Conservation (phyloP, 148 eudicot species). For the Hydrangea macrophylla region DNA sequence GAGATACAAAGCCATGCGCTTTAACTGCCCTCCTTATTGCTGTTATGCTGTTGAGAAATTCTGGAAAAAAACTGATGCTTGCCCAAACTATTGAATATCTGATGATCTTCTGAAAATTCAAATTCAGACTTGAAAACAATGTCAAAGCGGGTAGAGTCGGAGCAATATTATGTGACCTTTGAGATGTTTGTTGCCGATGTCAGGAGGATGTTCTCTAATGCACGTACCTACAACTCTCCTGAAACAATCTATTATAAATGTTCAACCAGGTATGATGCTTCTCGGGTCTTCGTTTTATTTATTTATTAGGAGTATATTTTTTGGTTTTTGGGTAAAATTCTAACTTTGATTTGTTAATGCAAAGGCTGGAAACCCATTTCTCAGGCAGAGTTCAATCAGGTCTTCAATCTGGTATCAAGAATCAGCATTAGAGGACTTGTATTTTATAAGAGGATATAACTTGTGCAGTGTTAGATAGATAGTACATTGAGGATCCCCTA, state of each 20-base stretch:
- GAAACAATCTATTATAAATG: conserved; percentile 93
- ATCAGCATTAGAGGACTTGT: conserved; percentile 23
- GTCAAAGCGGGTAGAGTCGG: conserved; percentile 92
- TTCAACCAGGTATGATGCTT: conserved; percentile 63
- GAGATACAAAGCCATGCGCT: not conserved
- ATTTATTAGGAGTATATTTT: not conserved
- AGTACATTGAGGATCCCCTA: too few species aligned
- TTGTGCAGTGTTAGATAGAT: too few species aligned
- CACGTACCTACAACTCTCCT: conserved; percentile 89
- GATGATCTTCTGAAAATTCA: not conserved
- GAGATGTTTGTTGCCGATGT: conserved; percentile 95
- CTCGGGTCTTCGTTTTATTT: not conserved
- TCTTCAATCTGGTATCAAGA: conserved; percentile 47
- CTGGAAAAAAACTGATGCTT: not conserved
- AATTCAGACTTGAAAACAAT: conserved; percentile 78
- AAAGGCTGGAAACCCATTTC: conserved; percentile 71
- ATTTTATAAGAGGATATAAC: not conserved
- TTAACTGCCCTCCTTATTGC: not conserved
- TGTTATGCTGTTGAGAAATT: not conserved
- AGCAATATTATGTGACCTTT: conserved; percentile 75
- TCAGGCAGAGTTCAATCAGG: conserved; percentile 49
- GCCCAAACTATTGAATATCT: not conserved
- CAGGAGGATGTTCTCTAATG: conserved; percentile 85
- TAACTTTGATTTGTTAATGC: conserved; percentile 20
- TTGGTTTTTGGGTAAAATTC: not conserved